Percentiles rank a stretch among this genome's conserved stretches.
phyloP scores from a whole-genome alignment of 768 basidiomycete species.

The Lactarius sanguifluus region DNA sequence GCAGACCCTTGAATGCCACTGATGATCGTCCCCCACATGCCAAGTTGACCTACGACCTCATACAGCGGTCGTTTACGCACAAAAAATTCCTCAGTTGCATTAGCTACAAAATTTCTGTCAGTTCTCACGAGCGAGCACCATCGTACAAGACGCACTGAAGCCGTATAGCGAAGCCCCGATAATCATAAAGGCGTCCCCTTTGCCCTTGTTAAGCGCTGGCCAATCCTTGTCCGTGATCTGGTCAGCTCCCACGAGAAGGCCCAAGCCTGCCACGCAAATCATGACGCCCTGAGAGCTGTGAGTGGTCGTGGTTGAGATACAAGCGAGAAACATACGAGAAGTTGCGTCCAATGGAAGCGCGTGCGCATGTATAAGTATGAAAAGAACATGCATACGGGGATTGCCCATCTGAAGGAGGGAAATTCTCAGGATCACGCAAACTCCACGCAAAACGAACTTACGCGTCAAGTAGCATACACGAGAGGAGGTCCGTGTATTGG shows the following conservation, averaged over 20 bases:
- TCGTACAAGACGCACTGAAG: slow-evolving; percentile 56
- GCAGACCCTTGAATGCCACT: slow-evolving; percentile 75
- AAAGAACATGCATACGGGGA: slow-evolving; percentile 82
- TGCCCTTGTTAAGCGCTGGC: slow-evolving; percentile 60
- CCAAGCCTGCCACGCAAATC: slow-evolving; percentile 74
- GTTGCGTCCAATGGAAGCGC: slow-evolving; percentile 80
- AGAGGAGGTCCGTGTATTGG: slow-evolving; percentile 82
- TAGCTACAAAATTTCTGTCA: slow-evolving; percentile 47
- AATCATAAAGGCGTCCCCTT: slow-evolving; percentile 87
- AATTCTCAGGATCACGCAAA: not conserved
- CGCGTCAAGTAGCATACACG: slow-evolving; percentile 92
- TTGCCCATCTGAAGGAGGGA: slow-evolving; percentile 65
- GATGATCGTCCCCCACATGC: slow-evolving; percentile 81
- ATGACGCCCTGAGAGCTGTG: slow-evolving; percentile 54
- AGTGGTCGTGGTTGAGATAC: slow-evolving; percentile 1
- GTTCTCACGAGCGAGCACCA: not conserved
- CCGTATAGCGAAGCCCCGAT: slow-evolving; percentile 84
- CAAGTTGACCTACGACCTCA: slow-evolving; percentile 85
- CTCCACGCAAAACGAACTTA: slow-evolving; percentile 38
- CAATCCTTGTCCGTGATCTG: slow-evolving; percentile 76
- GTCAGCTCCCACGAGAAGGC: slow-evolving; percentile 77
- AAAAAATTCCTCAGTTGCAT: slow-evolving; percentile 86
- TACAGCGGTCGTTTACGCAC: slow-evolving; percentile 78
- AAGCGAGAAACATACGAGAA: slow-evolving; percentile 52
- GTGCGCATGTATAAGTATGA: slow-evolving; percentile 81